Percentiles rank a stretch among this genome's conserved stretches.
Evolutionary conservation across 2,329 filamentous ascomycete species (phyloP).

Genomic region (Aspergillus ruber): DNA sequence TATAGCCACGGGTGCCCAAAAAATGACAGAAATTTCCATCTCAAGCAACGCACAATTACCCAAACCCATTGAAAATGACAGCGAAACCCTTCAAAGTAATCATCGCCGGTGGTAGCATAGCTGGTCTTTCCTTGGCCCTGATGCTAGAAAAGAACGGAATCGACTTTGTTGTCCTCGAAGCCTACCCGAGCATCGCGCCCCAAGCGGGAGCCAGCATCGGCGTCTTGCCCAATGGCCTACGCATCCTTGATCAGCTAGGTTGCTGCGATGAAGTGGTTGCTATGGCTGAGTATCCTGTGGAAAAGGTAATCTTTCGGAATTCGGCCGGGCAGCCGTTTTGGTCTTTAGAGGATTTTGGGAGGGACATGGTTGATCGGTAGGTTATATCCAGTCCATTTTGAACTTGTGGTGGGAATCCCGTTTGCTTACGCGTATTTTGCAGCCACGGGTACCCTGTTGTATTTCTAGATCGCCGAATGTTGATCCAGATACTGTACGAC

Average conservation of each 20-base stretch:
- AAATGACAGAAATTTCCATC: not conserved
- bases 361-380: not conserved
- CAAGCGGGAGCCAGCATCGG: constrained; percentile 45
- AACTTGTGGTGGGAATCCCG: not conserved
- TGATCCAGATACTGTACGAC: constrained; percentile 19
- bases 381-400: not conserved
- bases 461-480: constrained; percentile 18
- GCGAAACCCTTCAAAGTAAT: constrained; percentile 25
- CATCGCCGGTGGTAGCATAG: constrained; percentile 44
- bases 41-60: not conserved
- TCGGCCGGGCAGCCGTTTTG: constrained; percentile 2
- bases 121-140: constrained; percentile 41
- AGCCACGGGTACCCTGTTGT: constrained; percentile 16
- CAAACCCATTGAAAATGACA: not conserved
- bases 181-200: constrained; percentile 36
- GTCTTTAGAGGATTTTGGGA: constrained; percentile 2
- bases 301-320: constrained; percentile 6
- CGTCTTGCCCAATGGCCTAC: constrained; percentile 37
- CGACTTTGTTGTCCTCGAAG: constrained; percentile 46
- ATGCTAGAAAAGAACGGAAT: constrained; percentile 41
- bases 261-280: constrained; percentile 21
- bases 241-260: constrained; percentile 48
- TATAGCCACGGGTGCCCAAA: not conserved
- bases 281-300: constrained; percentile 6
- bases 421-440: not conserved